Percentiles rank a stretch among this genome's conserved stretches.
Conservation (phyloP, 768 basidiomycete species). For the Clathrus columnatus region DNA sequence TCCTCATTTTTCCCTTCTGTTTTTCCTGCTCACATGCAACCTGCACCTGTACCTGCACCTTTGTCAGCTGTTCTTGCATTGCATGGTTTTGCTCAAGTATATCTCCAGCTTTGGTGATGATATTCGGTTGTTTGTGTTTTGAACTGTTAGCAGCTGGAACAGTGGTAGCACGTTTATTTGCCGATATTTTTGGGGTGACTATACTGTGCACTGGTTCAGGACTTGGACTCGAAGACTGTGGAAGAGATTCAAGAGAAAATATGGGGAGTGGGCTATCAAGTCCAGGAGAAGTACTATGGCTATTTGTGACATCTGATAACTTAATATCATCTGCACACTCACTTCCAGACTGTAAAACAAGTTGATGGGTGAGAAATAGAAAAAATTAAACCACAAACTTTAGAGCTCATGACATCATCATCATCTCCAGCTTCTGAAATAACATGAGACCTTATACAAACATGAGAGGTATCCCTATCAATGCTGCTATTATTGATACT, state of each 20-base stretch:
- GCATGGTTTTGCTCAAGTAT: neutral
- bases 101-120: neutral
- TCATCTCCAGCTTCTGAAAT: neutral
- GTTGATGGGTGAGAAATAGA: neutral
- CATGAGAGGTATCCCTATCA: slow-evolving; percentile 8
- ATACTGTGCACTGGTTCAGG: too few species aligned
- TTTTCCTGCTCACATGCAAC: neutral
- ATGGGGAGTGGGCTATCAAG: too few species aligned
- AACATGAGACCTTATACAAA: neutral
- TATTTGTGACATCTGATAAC: too few species aligned
- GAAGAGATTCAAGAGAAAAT: too few species aligned
- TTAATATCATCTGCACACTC: neutral
- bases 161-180: too few species aligned
- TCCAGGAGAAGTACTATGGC: too few species aligned
- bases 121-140: neutral
- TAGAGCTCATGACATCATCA: too few species aligned
- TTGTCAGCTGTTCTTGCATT: neutral
- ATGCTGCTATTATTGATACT: slow-evolving; percentile 16
- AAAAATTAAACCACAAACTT: too few species aligned
- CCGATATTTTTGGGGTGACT: too few species aligned
- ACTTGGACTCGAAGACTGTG: too few species aligned
- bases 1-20: neutral
- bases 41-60: neutral
- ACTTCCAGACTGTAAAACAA: neutral
- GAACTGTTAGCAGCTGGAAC: neutral